Evolutionary conservation across 768 basidiomycete genomes (phyloP), one percentile per base, ranked within the genome.

Genomic region (Mrakia frigida): DNA sequence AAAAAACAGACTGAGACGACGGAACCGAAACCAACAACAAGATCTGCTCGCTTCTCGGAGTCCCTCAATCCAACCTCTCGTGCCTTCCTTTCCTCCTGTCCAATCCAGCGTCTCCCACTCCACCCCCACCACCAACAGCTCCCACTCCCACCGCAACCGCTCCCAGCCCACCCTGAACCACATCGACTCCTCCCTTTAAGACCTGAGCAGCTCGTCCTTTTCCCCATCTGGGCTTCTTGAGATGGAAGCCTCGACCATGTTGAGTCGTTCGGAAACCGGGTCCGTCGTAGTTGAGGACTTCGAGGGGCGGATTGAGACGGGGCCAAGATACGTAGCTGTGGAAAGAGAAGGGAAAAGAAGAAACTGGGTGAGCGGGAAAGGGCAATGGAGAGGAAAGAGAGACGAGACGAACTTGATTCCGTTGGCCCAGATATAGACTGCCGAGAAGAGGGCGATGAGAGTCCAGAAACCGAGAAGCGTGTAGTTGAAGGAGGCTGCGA

Each of bases 271-370:
- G 90, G 85, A 87, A 93, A 6, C 94, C 95, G 46, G 93, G 91
- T 23, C 97, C 97, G 68, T 87, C 86, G 83, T 98, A 99, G 81
- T 91, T 89, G 74, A 98, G 90, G 71, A 90, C 86, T 75, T 93
- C 92, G 39, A 86, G 85, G 6, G 90, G 89, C 0, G 93, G 91
- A 79, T 91, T 88, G 74, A 99, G 87, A 16, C 90, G 88, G 18
- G 97, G 97, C 92, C 94, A 98, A 23, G 91, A 88, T 74, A 99
- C 96, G 82, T 97, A 99, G 78, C 94, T 92, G 79, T 52, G 95
- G 96, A 83, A 96, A 88, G n/a, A 6, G 83, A 80, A 90, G 79
- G 33, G 56, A 3, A 37, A 11, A 10, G n/a, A 5, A 5, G n/a
- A 21, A 41, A 69, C 18, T 5, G 52, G 53, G 25, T 39, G 4